Percentiles rank a stretch among this genome's conserved stretches.
phyloP scores from a whole-genome alignment of 345 rosid species.

The Diplotaxis tenuifolia region DNA sequence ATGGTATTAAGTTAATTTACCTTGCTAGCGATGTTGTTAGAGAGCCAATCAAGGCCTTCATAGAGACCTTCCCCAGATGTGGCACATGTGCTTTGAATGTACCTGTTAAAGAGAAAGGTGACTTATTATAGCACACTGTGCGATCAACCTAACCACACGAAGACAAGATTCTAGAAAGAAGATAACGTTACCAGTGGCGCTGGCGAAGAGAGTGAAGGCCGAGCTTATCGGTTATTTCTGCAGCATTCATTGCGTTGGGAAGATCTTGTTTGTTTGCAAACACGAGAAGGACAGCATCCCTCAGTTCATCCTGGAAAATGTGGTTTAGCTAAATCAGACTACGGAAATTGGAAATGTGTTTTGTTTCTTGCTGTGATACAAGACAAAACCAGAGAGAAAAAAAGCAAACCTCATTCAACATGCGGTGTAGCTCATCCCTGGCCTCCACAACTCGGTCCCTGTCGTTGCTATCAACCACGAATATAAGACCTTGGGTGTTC shows the following conservation, averaged over 20 bases:
- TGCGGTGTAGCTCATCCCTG: constrained; percentile 72
- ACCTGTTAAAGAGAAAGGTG: constrained; percentile 42
- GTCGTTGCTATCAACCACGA: no score
- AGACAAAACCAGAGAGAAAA: constrained; percentile 3
- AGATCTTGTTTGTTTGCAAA: constrained; percentile 94
- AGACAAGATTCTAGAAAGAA: background rate
- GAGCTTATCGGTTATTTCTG: no score
- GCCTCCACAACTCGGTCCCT: no score
- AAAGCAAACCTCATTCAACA: constrained; percentile 59
- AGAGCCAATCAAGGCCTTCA: no score
- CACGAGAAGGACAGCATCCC: constrained; percentile 84
- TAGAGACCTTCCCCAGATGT: no score
- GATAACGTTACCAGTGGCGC: constrained; percentile 76
- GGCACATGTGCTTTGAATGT: constrained; percentile 85
- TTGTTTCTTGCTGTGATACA: no score
- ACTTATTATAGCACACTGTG: background rate
- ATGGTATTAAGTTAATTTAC: constrained; percentile 21
- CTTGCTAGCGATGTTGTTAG: no score
- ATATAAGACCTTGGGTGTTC: no score
- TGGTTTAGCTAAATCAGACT: background rate
- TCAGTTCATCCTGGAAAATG: constrained; percentile 68
- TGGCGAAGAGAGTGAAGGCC: no score
- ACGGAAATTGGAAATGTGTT: no score
- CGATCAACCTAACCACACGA: constrained; percentile 11
- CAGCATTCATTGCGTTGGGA: constrained; percentile 91